Evolutionary conservation across 352 stramenopile species (phyloP).

Genomic region (Phytophthora litchii): DNA sequence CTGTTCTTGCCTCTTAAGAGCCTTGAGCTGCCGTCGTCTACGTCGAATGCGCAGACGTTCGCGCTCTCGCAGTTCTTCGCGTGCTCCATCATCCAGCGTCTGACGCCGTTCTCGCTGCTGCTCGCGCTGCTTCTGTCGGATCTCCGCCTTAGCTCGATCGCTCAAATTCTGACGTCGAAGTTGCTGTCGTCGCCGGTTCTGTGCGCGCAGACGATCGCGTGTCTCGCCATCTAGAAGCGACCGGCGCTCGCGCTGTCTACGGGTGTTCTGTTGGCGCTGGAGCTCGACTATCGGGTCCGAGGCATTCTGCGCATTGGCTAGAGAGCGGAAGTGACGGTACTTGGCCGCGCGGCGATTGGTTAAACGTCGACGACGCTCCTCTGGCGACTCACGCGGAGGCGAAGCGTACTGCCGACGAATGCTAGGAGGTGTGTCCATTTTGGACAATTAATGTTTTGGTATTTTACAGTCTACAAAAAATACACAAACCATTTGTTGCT

Average conservation of each 20-base stretch:
- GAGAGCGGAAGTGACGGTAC: constrained; percentile 56
- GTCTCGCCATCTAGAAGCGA: constrained; percentile 46
- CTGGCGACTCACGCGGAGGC: constrained; percentile 44
- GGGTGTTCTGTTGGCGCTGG: constrained; percentile 54
- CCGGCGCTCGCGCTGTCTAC: constrained; percentile 52
- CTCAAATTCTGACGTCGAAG: constrained; percentile 53
- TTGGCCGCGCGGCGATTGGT: constrained; percentile 71
- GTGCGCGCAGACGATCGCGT: constrained; percentile 46
- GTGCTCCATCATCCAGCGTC: constrained; percentile 46
- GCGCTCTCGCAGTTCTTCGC: constrained; percentile 45
- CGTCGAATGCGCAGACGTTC: constrained; percentile 55
- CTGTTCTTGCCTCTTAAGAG: constrained; percentile 8
- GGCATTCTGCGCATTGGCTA: constrained; percentile 5
- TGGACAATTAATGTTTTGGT: no score
- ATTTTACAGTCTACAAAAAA: no score
- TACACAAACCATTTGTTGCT: no score
- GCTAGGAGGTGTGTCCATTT: constrained; percentile 54
- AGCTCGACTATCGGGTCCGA: constrained; percentile 12
- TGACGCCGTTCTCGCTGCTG: constrained; percentile 51
- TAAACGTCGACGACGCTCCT: constrained; percentile 55
- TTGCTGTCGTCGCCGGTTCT: constrained; percentile 70
- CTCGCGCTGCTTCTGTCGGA: constrained; percentile 50
- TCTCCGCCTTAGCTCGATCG: constrained; percentile 37
- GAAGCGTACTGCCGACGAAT: constrained; percentile 58
- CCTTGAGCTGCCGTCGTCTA: constrained; percentile 33